Base-by-base conservation (phyloP, 2,329 filamentous ascomycete species). In the Cladobotryum protrusum region DNA sequence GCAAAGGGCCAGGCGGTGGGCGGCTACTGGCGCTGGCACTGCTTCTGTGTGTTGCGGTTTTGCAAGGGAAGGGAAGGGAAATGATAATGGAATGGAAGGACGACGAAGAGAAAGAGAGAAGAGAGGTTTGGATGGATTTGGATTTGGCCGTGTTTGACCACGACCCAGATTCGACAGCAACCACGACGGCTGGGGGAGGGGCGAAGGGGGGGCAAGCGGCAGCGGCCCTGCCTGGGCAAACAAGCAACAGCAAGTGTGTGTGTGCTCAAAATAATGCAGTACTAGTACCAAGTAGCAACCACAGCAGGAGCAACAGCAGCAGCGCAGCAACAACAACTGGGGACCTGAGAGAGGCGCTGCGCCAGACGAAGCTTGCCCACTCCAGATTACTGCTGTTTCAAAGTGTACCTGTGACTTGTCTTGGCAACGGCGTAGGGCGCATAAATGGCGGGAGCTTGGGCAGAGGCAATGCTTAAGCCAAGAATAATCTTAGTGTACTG, bases 41-140 rank as follows among this genome's bases (percentile, higher is more conserved):
- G 9, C n/a, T 17, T 15, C 9, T 39, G 36, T 11, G 36, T 11
- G n/a, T 39, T 39, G 37, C 19, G 18, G 36, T 47, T 40, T 48
- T 53, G 48, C 51, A 44, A 37, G 44, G n/a, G 42, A 39, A 34
- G 39, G 15, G 44, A 43, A 29, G 17, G 18, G 48, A 53, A 29
- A 45, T 12, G 45, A 52, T 43, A 29, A 43, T 44, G 48, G 51
- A 44, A 47, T 53, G 47, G 47, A 50, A 39, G 13, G 17, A n/a
- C n/a, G 36, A 39, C 35, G 14, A n/a, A 17, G 24, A 29, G 36
- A n/a, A 6, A 39, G 36, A n/a, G 14, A 18, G 15, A n/a, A 39
- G n/a, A 18, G 36, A 29, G 24, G 24, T 29, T 29, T 29, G 24
- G 24, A 29, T 29, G 24, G 24, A 29, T 29, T 29, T 29, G 20